These are phyloP conservation scores for Sclerotinia nivalis DNA, from an alignment of 2,329 filamentous ascomycete species.

Conservation along the genomic window DNA sequence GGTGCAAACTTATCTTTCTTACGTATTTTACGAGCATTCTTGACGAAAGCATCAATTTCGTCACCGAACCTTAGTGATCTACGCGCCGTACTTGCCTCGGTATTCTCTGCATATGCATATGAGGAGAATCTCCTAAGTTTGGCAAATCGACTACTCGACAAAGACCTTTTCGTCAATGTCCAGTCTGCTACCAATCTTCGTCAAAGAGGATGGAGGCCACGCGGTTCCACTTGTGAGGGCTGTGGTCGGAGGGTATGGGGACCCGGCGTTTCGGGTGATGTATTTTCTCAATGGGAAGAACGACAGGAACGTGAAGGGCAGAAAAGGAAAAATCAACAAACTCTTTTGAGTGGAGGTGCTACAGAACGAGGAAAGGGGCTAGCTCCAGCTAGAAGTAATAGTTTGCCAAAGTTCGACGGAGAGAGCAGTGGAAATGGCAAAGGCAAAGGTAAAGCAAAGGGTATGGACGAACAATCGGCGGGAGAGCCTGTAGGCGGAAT, in stretches of 20 bases:
- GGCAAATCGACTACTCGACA: conserved; percentile 82
- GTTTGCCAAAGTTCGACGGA: conserved; percentile 32
- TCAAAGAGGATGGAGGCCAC: conserved; percentile 84
- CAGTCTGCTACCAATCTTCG: conserved; percentile 71
- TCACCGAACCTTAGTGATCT: conserved; percentile 88
- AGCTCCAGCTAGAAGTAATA: conserved; percentile 42
- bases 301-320: conserved; percentile 52
- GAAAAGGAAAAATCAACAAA: conserved; percentile 42
- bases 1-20: conserved; percentile 73
- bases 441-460: conserved; percentile 41
- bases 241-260: conserved; percentile 87
- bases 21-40: conserved; percentile 83
- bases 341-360: conserved; percentile 40
- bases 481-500: conserved; percentile 41
- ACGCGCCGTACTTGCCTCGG: conserved; percentile 78
- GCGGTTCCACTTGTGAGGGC: conserved; percentile 82
- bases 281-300: conserved; percentile 82
- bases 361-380: conserved; percentile 44
- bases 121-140: conserved; percentile 86
- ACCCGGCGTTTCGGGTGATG: conserved; percentile 72
- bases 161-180: conserved; percentile 85
- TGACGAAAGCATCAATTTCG: conserved; percentile 75
- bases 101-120: conserved; percentile 94
- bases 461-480: conserved; percentile 42
- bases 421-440: conserved; percentile 33